phyloP scores from a whole-genome alignment of 495 filamentous ascomycete genomes.

The Venustampulla echinocandica region DNA sequence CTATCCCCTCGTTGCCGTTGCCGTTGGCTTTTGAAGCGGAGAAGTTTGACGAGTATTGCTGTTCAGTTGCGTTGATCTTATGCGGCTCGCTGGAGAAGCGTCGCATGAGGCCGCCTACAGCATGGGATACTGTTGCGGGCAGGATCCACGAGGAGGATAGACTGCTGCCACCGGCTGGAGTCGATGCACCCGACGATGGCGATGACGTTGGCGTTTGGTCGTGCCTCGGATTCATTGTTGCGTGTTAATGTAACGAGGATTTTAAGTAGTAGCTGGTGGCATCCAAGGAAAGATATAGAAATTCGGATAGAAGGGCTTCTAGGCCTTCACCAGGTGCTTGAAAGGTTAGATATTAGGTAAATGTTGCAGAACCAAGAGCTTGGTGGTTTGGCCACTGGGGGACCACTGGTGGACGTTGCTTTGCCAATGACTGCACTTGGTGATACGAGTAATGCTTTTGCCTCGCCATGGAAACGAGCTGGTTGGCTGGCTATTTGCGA shows the following conservation, averaged over 20 bases:
- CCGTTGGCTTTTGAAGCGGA: background rate
- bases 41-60: background rate
- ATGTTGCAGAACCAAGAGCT: too few species aligned
- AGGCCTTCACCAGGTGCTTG: too few species aligned
- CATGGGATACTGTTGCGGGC: conserved; percentile 12
- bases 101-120: conserved; percentile 20
- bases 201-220: conserved; percentile 18
- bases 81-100: conserved; percentile 21
- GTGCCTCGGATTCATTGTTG: background rate
- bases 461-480: too few species aligned
- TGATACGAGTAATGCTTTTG: background rate
- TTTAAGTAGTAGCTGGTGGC: too few species aligned
- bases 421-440: background rate
- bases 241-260: too few species aligned
- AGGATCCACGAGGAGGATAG: conserved; percentile 16
- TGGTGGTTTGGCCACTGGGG: too few species aligned
- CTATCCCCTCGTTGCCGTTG: conserved; percentile 1
- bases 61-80: background rate
- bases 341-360: too few species aligned
- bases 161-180: background rate
- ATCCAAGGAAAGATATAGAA: too few species aligned
- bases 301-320: too few species aligned
- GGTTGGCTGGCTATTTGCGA: conserved; percentile 1
- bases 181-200: conserved; percentile 12
- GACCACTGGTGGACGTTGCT: too few species aligned